Evolutionary conservation across 495 filamentous ascomycete species (phyloP).

Genomic region (Cenococcum geophilum): DNA sequence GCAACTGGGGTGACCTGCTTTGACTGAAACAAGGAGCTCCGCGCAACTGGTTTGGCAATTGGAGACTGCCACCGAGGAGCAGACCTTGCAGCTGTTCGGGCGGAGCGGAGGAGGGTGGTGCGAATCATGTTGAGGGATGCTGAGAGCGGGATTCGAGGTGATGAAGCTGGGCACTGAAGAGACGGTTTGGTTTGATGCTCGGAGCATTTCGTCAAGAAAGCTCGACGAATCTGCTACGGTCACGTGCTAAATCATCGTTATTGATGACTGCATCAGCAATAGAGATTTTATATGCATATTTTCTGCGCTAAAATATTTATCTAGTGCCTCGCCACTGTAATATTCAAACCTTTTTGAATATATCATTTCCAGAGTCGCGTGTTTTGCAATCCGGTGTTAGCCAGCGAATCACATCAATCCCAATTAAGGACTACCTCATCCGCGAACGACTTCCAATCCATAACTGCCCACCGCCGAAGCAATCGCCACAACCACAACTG

Average conservation of each 20-base stretch:
- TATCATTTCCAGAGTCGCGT: too few relatives aligned
- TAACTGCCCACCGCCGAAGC: background rate
- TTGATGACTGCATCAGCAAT: too few relatives aligned
- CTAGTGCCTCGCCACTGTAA: too few relatives aligned
- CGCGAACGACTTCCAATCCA: background rate
- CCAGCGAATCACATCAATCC: constrained; percentile 23
- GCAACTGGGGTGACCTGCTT: constrained; percentile 52
- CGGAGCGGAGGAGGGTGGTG: constrained; percentile 66
- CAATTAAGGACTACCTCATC: constrained; percentile 1
- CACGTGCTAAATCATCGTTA: background rate
- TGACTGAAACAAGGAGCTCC: constrained; percentile 49
- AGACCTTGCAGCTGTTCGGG: constrained; percentile 46
- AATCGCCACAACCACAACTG: constrained; percentile 6
- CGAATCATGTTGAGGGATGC: constrained; percentile 64
- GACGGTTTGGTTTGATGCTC: background rate
- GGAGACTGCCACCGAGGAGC: constrained; percentile 50
- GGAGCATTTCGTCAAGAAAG: background rate
- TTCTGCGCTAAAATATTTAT: too few relatives aligned
- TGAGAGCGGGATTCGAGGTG: constrained; percentile 1
- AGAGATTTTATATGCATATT: too few relatives aligned
- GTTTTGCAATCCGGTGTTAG: too few relatives aligned
- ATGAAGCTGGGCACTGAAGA: constrained; percentile 10
- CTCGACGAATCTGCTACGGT: background rate
- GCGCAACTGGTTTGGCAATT: constrained; percentile 51
- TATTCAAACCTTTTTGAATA: too few relatives aligned